phyloP scores from a whole-genome alignment of 2,329 filamentous ascomycete genomes.

The Rachicladosporium sp. region DNA sequence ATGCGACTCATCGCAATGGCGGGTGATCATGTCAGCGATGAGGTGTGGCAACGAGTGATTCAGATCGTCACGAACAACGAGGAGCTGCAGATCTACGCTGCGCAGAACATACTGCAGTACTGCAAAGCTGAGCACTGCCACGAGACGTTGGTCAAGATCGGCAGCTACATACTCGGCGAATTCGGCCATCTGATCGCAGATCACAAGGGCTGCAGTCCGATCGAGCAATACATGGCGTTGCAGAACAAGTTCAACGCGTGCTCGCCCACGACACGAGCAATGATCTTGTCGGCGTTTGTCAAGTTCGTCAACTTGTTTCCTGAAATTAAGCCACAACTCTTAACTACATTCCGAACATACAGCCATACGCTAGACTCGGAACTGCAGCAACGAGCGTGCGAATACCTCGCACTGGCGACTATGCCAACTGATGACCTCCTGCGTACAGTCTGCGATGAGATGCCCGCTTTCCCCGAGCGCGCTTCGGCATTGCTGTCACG shows the following conservation, averaged over 20 bases:
- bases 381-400: slow-evolving; percentile 88
- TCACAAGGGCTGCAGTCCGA: slow-evolving; percentile 80
- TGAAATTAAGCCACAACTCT: slow-evolving; percentile 89
- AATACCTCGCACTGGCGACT: slow-evolving; percentile 77
- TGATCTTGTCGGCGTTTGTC: slow-evolving; percentile 89
- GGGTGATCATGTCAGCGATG: slow-evolving; percentile 94
- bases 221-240: slow-evolving; percentile 90
- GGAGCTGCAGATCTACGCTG: slow-evolving; percentile 90
- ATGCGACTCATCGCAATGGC: slow-evolving; percentile 89
- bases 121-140: slow-evolving; percentile 89
- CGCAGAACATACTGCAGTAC: slow-evolving; percentile 84
- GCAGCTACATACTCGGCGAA: slow-evolving; percentile 87
- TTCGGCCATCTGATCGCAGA: slow-evolving; percentile 96
- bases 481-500: slow-evolving; percentile 84
- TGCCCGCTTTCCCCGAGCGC: slow-evolving; percentile 94
- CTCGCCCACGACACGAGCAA: slow-evolving; percentile 79
- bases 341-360: slow-evolving; percentile 82
- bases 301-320: slow-evolving; percentile 98
- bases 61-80: slow-evolving; percentile 99
- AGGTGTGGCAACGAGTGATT: slow-evolving; percentile 97
- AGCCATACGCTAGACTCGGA: slow-evolving; percentile 92
- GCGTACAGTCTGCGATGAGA: slow-evolving; percentile 90
- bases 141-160: slow-evolving; percentile 95
- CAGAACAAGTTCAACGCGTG: slow-evolving; percentile 82
- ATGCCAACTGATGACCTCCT: slow-evolving; percentile 83